These are phyloP conservation scores for Phyllosticta citribraziliensis DNA, from an alignment of 2,329 filamentous ascomycete species.

Conservation along the genomic window DNA sequence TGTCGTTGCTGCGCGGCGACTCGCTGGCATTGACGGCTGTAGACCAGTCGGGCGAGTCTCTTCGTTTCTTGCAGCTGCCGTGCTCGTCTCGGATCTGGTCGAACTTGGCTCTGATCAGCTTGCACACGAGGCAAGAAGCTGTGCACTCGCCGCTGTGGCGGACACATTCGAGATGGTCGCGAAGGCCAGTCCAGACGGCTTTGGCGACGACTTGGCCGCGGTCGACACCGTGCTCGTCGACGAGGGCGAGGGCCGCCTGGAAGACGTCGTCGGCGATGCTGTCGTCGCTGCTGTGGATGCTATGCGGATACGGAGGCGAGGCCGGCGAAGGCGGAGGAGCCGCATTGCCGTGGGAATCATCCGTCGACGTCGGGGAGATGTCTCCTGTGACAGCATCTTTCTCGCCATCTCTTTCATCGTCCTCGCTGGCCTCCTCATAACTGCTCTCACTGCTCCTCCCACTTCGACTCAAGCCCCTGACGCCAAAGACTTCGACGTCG, in stretches of 20 bases:
- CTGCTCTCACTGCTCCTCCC: neutral
- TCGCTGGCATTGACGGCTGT: neutral
- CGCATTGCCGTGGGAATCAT: no score
- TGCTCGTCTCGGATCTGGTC: neutral
- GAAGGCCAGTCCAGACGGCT: neutral
- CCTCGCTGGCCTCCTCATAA: no score
- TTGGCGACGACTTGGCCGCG: neutral
- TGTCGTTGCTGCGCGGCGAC: neutral
- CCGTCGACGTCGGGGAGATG: no score
- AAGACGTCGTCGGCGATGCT: neutral
- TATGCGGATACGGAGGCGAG: neutral
- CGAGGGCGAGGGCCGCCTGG: neutral
- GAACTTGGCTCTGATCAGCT: neutral
- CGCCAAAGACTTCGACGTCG: neutral
- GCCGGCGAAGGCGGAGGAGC: neutral
- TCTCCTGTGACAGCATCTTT: no score
- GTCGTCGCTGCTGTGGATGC: neutral
- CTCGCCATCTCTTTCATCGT: no score
- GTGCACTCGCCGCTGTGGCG: neutral
- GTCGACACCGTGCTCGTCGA: neutral
- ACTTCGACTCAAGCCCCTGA: neutral
- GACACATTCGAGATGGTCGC: neutral
- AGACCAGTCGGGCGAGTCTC: neutral
- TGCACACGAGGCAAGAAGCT: neutral
- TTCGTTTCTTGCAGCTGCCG: neutral